These are phyloP conservation scores for Neurospora sp. DNA, from an alignment of 495 filamentous ascomycete species.

Conservation along the genomic window DNA sequence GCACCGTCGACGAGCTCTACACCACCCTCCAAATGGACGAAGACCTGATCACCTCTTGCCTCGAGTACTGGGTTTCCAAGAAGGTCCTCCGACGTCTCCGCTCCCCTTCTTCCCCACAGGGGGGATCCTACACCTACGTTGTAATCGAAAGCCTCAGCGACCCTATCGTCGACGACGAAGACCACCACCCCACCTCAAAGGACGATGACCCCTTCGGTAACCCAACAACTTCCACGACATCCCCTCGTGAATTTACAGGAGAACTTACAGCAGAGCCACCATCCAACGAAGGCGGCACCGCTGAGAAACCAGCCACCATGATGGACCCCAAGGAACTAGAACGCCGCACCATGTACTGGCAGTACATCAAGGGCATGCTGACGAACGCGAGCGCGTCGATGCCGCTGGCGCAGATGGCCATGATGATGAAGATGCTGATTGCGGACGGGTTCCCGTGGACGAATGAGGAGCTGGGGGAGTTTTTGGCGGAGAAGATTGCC, in stretches of 20 bases:
- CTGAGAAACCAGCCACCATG: neutral
- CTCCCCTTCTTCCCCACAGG: neutral
- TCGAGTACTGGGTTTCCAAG: constrained; percentile 78
- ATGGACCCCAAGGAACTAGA: constrained; percentile 51
- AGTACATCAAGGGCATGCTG: constrained; percentile 89
- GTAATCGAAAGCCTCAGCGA: constrained; percentile 31
- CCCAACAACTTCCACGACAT: neutral
- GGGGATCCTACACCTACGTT: constrained; percentile 17
- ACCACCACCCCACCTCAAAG: constrained; percentile 14
- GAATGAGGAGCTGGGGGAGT: constrained; percentile 63
- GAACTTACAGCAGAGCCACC: neutral
- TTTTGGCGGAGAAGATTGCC: constrained; percentile 63
- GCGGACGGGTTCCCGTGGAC: constrained; percentile 76
- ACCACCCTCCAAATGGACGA: constrained; percentile 64
- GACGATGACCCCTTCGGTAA: neutral
- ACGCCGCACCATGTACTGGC: constrained; percentile 75
- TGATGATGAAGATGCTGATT: constrained; percentile 90
- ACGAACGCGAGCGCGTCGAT: constrained; percentile 74
- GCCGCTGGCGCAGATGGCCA: constrained; percentile 68
- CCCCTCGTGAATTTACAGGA: neutral
- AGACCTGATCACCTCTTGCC: constrained; percentile 61
- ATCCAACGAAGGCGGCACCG: too few species aligned
- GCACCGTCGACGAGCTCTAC: constrained; percentile 53
- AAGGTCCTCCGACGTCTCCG: constrained; percentile 59
- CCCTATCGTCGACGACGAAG: constrained; percentile 28